A percentile compares a stretch with the other conserved stretches of the same genome.
Evolutionary conservation across 192 early-diverging fungal genomes (phyloP).

Genomic region (Coemansia sp.): DNA sequence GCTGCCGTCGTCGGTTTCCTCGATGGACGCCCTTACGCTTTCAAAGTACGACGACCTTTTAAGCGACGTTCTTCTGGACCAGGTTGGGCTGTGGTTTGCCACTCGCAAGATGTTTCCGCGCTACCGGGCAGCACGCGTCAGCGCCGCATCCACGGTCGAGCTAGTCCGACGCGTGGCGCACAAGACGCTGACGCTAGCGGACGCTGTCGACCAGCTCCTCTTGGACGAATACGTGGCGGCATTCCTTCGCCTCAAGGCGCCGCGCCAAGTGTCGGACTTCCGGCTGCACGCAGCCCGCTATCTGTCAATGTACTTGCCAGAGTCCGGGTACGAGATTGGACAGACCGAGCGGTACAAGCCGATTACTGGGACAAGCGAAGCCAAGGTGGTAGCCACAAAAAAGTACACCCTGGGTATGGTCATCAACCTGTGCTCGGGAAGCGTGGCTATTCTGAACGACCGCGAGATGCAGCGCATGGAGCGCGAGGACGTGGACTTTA

Average conservation of each 20-base stretch:
- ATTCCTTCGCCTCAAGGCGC: conserved; percentile 40
- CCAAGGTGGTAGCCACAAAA: conserved; percentile 40
- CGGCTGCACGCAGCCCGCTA: conserved; percentile 60
- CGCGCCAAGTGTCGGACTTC: conserved; percentile 27
- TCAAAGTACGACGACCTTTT: conserved; percentile 57
- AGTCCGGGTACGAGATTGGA: conserved; percentile 67
- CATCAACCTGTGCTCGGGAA: conserved; percentile 55
- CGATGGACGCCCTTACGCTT: conserved; percentile 50
- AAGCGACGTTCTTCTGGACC: conserved; percentile 54
- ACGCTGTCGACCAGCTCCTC: conserved; percentile 37
- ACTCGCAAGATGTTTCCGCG: conserved; percentile 55
- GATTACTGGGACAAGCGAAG: conserved; percentile 39
- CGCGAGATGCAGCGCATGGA: conserved; percentile 42
- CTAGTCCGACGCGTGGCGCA: conserved; percentile 34
- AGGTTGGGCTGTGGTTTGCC: conserved; percentile 43
- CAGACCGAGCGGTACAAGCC: conserved; percentile 61
- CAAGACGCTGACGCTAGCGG: conserved; percentile 11
- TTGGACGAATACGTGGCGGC: conserved; percentile 31
- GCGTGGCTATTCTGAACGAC: conserved; percentile 56
- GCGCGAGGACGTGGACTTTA: conserved; percentile 59
- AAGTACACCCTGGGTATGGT: conserved; percentile 41
- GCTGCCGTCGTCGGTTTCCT: conserved; percentile 24
- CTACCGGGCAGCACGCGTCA: conserved; percentile 29
- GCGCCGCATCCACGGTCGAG: not conserved
- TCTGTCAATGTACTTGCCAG: conserved; percentile 65